Base-by-base conservation (phyloP, 345 rosid species). In the Gossypium thurberi region DNA sequence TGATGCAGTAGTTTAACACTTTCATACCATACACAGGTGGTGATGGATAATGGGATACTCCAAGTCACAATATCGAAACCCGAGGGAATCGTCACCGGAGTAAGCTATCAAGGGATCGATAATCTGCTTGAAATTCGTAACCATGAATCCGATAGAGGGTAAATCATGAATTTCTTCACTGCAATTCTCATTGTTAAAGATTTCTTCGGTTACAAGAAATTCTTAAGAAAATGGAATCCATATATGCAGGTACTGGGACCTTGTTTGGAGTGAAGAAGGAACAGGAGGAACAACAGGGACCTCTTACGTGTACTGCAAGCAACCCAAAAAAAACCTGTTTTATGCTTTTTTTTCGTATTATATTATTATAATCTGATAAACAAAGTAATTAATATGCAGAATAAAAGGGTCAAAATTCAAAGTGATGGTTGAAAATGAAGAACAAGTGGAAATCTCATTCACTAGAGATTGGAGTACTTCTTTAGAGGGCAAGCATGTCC, bases 361-460 rank as follows among this genome's bases (percentile, higher is more conserved):
- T 25, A 65, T 23, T 6, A 12, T 62, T 46, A 1, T 7, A 21
- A 23, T 66, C 52, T 46, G 55, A 66, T 14, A 23, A 9, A 47
- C 56, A 33, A 33, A 33, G 40, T 20, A 47, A 47, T 67, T 67
- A 23, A 23, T 40, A 23, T 70, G 74, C 81, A 89, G 93, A 70
- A 76, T 87, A 18, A 75, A 82, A 58, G 93, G 89, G 57, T 69
- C 83, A 10, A 75, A 61, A 46, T 89, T 87, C 52, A 77, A 14
- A 47, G 81, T 87, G 47, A 78, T 85, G n/a, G 81, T 74, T 46
- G 85, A 87, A 70, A 85, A 75, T 65, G 82, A 82, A 26, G 90
- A 87, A 18, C 94, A 86, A 65, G 90, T 82, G 33, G 91, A 89
- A 85, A 70, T 89, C 26, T 89, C 94, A 3, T 89, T 89, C 83